Conservation (phyloP, 495 filamentous ascomycete genomes). For the Penicillium egyptiacum region DNA sequence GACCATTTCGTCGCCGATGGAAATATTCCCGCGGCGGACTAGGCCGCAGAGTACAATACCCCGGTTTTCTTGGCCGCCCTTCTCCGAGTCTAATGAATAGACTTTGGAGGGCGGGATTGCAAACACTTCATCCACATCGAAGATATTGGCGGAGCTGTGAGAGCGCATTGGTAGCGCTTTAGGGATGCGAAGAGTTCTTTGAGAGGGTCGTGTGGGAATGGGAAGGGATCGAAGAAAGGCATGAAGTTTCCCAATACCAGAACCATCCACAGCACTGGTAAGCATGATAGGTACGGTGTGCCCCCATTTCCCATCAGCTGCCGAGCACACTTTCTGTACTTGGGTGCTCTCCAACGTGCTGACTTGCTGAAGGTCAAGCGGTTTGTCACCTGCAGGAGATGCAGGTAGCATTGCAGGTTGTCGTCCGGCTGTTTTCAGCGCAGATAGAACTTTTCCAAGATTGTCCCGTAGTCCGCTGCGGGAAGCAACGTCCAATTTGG, state of each 20-base stretch:
- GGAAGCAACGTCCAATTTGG: constrained; percentile 86
- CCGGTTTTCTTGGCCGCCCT: constrained; percentile 40
- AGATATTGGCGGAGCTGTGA: constrained; percentile 54
- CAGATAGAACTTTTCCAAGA: constrained; percentile 70
- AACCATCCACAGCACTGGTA: constrained; percentile 82
- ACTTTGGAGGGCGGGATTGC: constrained; percentile 57
- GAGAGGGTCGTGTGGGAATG: constrained; percentile 57
- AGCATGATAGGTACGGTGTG: constrained; percentile 79
- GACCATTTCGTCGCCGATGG: constrained; percentile 73
- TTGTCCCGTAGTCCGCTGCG: constrained; percentile 64
- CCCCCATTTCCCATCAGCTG: constrained; percentile 42
- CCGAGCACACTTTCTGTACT: constrained; percentile 49
- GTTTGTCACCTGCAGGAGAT: constrained; percentile 40
- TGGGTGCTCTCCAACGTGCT: constrained; percentile 47
- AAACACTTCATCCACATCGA: constrained; percentile 87
- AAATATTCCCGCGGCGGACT: constrained; percentile 73
- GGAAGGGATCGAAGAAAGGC: constrained; percentile 78
- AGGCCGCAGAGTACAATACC: constrained; percentile 78
- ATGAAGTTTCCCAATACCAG: constrained; percentile 77
- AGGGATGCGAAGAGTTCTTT: constrained; percentile 26
- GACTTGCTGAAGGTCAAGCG: constrained; percentile 39
- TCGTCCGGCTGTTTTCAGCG: constrained; percentile 70
- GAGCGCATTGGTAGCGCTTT: constrained; percentile 30
- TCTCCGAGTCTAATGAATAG: constrained; percentile 39
- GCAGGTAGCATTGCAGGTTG: constrained; percentile 65